phyloP scores from a whole-genome alignment of 2,329 filamentous ascomycete species.

The Nakataea oryzae region DNA sequence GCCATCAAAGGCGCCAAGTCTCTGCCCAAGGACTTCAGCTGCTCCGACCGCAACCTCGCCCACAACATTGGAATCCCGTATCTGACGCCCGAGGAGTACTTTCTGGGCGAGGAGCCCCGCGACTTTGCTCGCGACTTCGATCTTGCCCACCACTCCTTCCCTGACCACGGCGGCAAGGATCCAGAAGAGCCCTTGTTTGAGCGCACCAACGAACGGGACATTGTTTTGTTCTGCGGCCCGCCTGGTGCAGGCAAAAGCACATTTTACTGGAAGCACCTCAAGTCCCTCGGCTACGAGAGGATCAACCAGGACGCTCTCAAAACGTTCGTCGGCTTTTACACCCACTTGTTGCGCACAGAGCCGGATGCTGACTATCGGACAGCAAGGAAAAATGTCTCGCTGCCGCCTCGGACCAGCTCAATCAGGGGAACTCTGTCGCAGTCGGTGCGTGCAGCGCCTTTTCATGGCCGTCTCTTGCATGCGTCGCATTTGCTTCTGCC shows the following conservation, averaged over 20 bases:
- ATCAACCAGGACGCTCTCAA: conserved; percentile 89
- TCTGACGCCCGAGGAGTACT: conserved; percentile 85
- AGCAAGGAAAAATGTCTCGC: conserved; percentile 59
- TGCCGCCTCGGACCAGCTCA: conserved; percentile 55
- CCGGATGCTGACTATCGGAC: conserved; percentile 4
- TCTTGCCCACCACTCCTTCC: conserved; percentile 43
- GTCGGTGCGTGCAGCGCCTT: conserved; percentile 50
- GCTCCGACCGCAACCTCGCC: conserved; percentile 69
- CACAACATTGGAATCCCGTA: conserved; percentile 74
- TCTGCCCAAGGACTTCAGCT: conserved; percentile 49
- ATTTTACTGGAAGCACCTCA: conserved; percentile 70
- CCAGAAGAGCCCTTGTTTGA: conserved; percentile 30
- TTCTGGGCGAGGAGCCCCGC: conserved; percentile 56
- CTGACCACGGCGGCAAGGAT: conserved; percentile 9
- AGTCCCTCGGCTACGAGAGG: conserved; percentile 70
- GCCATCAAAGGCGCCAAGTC: conserved; percentile 14
- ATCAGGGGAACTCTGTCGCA: conserved; percentile 57
- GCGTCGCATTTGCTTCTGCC: too few species aligned
- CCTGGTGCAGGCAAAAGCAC: conserved; percentile 89
- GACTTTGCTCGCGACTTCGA: conserved; percentile 65
- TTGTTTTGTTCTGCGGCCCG: conserved; percentile 80
- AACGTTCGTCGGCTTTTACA: conserved; percentile 29
- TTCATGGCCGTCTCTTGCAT: too few species aligned
- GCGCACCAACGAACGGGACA: conserved; percentile 56
- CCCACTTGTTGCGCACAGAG: conserved; percentile 8